These are phyloP conservation scores for Lactifluus piperatus DNA, from an alignment of 768 basidiomycete genomes.

Conservation along the genomic window DNA sequence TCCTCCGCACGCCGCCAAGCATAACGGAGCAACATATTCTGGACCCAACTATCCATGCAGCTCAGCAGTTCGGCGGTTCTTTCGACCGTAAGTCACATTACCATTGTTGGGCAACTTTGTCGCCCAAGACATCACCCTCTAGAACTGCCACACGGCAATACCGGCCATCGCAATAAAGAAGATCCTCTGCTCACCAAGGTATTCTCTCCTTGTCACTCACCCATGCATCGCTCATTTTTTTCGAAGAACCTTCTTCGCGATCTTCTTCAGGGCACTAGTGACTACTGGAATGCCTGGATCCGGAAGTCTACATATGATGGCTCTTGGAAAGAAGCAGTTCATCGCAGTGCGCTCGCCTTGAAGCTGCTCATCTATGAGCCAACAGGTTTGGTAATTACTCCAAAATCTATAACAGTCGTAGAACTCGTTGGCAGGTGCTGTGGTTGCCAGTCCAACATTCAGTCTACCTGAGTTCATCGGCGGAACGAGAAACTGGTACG, in stretches of 20 bases:
- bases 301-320: slow-evolving; percentile 83
- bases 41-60: slow-evolving; percentile 32
- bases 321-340: slow-evolving; percentile 92
- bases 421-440: slow-evolving; percentile 49
- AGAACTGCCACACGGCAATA: slow-evolving; percentile 39
- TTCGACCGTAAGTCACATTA: slow-evolving; percentile 30
- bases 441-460: slow-evolving; percentile 94
- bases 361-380: slow-evolving; percentile 92
- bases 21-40: slow-evolving; percentile 22
- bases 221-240: background rate
- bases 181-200: slow-evolving; percentile 71
- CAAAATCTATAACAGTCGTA: background rate
- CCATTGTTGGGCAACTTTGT: background rate
- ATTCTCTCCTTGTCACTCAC: background rate
- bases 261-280: slow-evolving; percentile 60
- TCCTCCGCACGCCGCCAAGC: slow-evolving; percentile 65
- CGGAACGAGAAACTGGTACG: slow-evolving; percentile 79
- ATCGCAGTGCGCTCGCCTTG: slow-evolving; percentile 86
- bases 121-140: background rate
- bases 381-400: slow-evolving; percentile 42
- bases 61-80: slow-evolving; percentile 38
- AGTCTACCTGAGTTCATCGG: slow-evolving; percentile 89
- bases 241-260: slow-evolving; percentile 45
- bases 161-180: slow-evolving; percentile 41
- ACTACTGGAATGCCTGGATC: slow-evolving; percentile 88